Evolutionary conservation across 2,329 filamentous ascomycete species (phyloP).

Genomic region (Thelonectria rubi): DNA sequence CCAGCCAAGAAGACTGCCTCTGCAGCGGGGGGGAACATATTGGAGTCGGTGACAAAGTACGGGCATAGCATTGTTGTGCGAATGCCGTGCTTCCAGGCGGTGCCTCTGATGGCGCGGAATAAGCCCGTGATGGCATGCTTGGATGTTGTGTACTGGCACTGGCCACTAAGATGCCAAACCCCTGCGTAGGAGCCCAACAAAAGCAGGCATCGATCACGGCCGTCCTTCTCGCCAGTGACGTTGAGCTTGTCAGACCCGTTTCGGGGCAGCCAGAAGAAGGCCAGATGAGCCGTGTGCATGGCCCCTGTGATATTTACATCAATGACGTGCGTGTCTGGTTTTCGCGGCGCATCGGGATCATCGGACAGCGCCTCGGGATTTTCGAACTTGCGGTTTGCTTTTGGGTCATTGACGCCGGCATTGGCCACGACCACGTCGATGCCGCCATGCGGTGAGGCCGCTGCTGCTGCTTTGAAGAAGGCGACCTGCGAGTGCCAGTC

Average conservation of each 20-base stretch:
- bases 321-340: constrained; percentile 4
- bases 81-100: constrained; percentile 16
- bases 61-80: constrained; percentile 15
- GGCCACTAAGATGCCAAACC: constrained; percentile 9
- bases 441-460: constrained; percentile 14
- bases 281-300: constrained; percentile 14
- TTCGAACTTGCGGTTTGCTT: constrained; percentile 15
- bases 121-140: constrained; percentile 18
- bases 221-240: not conserved
- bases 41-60: constrained; percentile 17
- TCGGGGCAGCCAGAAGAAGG: constrained; percentile 12
- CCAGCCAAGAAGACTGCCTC: constrained; percentile 13
- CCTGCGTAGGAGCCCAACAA: constrained; percentile 18
- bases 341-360: constrained; percentile 9
- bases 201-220: constrained; percentile 11
- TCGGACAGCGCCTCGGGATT: constrained; percentile 3
- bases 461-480: constrained; percentile 13
- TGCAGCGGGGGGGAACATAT: constrained; percentile 13
- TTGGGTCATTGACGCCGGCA: constrained; percentile 10
- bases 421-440: constrained; percentile 21
- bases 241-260: constrained; percentile 3
- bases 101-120: constrained; percentile 16
- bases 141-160: constrained; percentile 12
- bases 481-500: constrained; percentile 17
- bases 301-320: constrained; percentile 18